These are phyloP conservation scores for Dendrocalamus sinicus DNA, from an alignment of 176 grass and related monocot genomes.

Conservation along the genomic window DNA sequence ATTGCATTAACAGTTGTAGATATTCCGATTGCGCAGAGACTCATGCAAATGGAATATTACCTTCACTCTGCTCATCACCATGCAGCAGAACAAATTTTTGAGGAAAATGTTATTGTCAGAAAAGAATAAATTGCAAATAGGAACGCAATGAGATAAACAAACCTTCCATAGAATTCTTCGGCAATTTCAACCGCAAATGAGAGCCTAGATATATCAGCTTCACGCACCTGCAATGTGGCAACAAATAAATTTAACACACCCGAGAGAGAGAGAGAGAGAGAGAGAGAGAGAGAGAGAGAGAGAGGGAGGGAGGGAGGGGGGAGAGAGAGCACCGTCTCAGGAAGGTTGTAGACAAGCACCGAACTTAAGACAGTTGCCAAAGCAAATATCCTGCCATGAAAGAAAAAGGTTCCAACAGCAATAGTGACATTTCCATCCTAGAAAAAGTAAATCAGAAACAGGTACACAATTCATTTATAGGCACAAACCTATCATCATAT, in stretches of 20 bases:
- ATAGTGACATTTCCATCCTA: neutral
- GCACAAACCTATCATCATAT: slow-evolving; percentile 94
- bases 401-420: neutral
- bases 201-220: slow-evolving; percentile 97
- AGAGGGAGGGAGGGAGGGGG: neutral
- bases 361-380: slow-evolving; percentile 96
- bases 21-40: slow-evolving; percentile 13
- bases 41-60: slow-evolving; percentile 50
- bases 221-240: slow-evolving; percentile 72
- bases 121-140: slow-evolving; percentile 22
- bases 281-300: slow-evolving; percentile 2
- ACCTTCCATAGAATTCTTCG: slow-evolving; percentile 99
- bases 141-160: slow-evolving; percentile 21
- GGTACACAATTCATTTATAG: neutral
- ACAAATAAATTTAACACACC: slow-evolving; percentile 34
- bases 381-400: slow-evolving; percentile 86
- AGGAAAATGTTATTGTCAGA: slow-evolving; percentile 36
- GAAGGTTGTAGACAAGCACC: slow-evolving; percentile 99
- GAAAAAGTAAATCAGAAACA: slow-evolving; percentile 22
- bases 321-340: slow-evolving; percentile 77
- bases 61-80: slow-evolving; percentile 78
- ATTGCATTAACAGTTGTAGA: neutral
- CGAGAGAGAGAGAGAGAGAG: neutral
- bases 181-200: slow-evolving; percentile 99
- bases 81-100: slow-evolving; percentile 31